phyloP scores from a whole-genome alignment of 352 stramenopile genomes.

The Plasmopara halstedii region DNA sequence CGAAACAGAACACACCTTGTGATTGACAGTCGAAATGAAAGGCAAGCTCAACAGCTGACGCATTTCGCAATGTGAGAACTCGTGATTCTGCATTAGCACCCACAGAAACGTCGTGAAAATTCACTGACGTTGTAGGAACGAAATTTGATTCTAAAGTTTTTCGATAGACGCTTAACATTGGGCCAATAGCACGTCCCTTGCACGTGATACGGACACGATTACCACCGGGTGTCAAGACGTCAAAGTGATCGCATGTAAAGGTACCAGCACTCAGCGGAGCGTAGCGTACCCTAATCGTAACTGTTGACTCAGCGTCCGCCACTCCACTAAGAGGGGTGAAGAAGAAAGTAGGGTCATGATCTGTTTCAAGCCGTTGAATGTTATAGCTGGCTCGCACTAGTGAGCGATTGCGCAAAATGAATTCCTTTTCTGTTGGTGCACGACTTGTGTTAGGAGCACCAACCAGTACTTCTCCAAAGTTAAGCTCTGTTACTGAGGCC shows the following conservation, averaged over 20 bases:
- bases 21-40: conserved; percentile 78
- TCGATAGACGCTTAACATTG: conserved; percentile 67
- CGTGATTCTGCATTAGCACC: conserved; percentile 49
- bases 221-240: conserved; percentile 84
- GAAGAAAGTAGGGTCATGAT: conserved; percentile 82
- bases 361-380: conserved; percentile 65
- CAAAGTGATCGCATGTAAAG: conserved; percentile 88
- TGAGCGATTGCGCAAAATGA: conserved; percentile 86
- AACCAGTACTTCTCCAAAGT: conserved; percentile 83
- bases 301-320: conserved; percentile 62
- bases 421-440: conserved; percentile 59
- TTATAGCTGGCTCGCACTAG: conserved; percentile 83
- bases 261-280: conserved; percentile 70
- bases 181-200: conserved; percentile 56
- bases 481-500: conserved; percentile 64
- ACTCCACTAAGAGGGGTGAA: conserved; percentile 64
- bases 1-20: conserved; percentile 82
- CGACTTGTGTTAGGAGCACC: conserved; percentile 33
- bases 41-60: conserved; percentile 53
- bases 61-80: conserved; percentile 81
- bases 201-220: conserved; percentile 75
- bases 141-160: conserved; percentile 75
- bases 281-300: conserved; percentile 73
- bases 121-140: conserved; percentile 66
- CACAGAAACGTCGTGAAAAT: conserved; percentile 80